Evolutionary conservation across 495 filamentous ascomycete genomes (phyloP).

Genomic region (Lindgomyces ingoldianus): DNA sequence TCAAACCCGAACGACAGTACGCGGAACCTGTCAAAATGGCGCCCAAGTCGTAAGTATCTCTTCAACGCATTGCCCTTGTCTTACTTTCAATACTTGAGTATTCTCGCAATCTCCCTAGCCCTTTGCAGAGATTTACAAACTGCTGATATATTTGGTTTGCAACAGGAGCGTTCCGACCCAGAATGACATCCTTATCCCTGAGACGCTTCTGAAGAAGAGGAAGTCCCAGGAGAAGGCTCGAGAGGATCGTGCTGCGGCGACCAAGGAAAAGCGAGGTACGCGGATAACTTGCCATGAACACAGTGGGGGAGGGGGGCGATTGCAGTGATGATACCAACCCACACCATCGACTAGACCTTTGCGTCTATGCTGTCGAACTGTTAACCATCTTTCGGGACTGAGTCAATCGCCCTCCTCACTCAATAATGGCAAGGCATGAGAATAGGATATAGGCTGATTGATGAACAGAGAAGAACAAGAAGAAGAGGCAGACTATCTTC

Average conservation of each 20-base stretch:
- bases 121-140: background rate
- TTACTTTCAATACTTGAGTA: background rate
- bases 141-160: background rate
- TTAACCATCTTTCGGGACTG: constrained; percentile 99
- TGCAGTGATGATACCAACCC: constrained; percentile 71
- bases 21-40: constrained; percentile 17
- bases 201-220: constrained; percentile 76
- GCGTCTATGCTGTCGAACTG: constrained; percentile 92
- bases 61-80: background rate
- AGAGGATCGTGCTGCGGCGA: constrained; percentile 77
- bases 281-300: constrained; percentile 42
- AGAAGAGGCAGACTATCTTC: constrained; percentile 97
- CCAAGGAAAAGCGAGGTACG: constrained; percentile 85
- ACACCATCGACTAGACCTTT: constrained; percentile 78
- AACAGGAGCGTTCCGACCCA: constrained; percentile 32
- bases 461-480: constrained; percentile 77
- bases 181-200: constrained; percentile 34
- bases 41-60: constrained; percentile 23
- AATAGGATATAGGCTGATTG: constrained; percentile 35
- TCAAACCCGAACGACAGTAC: constrained; percentile 11
- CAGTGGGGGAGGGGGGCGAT: constrained; percentile 36
- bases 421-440: constrained; percentile 25
- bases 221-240: constrained; percentile 98
- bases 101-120: background rate
- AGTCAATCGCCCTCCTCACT: constrained; percentile 49